Evolutionary conservation across 805 yeast genomes (phyloP), one percentile per base, ranked within the genome.

Genomic region (Saccharomycopsis microspora): DNA sequence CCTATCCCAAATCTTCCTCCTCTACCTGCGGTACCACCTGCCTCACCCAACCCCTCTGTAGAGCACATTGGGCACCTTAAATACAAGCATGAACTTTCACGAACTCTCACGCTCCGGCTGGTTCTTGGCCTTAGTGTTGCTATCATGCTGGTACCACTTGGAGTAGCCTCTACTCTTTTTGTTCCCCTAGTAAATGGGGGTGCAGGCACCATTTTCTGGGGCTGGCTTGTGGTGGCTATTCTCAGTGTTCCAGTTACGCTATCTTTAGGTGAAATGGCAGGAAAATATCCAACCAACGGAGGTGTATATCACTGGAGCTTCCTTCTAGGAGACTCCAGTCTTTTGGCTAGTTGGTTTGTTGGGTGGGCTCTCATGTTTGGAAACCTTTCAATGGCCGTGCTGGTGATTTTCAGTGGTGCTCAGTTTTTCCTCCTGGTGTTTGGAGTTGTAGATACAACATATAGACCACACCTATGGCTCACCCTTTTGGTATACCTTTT

Each of bases 101-200:
- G 86, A 55, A 78, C 81, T 52, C 69, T 84, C 48, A 79, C 85
- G 0, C 80, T 82, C 7, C 67, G 78, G 1, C 80, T 89, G 0
- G 76, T 85, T 41, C 75, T 85, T 28, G 95, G 93, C 3, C 65
- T 85, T 29, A 90, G 93, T 0, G 83, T 85, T 59, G 78, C 88
- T 1, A 64, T 85, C 33, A 82, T 85, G 89, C 85, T 86, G 39
- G 89, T 86, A 0, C 90, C 89, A 0, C 72, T 83, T 56, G 88
- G 90, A 1, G 71, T 85, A 56, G 77, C 87, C 6, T 77, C 86
- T 3, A 82, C 88, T 1, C 68, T 85, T 60, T 77, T 81, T 57
- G 80, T 81, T 32, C 82, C 85, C 3, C 64, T 85, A 46, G 70
- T 78, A 6, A 85, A 83, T 62, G 95, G 94, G 5, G 87, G 88